These are phyloP conservation scores for Perkinsus olseni DNA, from an alignment of 169 alveolate genomes.

Conservation along the genomic window DNA sequence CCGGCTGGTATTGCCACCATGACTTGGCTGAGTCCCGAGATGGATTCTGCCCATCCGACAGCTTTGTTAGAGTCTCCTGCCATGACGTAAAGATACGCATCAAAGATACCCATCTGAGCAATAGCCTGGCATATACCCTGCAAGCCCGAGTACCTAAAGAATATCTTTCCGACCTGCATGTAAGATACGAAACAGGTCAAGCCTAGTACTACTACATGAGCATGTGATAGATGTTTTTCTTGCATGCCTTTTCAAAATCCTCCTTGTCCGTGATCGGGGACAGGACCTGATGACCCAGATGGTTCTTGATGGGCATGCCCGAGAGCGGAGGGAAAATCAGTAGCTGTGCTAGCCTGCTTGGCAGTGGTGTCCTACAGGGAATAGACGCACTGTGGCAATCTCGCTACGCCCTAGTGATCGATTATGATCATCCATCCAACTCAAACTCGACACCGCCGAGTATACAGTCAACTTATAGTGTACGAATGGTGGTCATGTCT, in stretches of 20 bases:
- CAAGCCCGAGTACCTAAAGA: neutral
- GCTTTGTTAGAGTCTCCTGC: slow-evolving; percentile 2
- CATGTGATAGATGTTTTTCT: neutral
- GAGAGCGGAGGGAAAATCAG: neutral
- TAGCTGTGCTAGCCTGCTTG: neutral
- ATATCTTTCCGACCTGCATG: neutral
- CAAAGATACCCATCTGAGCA: slow-evolving; percentile 23
- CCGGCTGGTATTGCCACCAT: slow-evolving; percentile 19
- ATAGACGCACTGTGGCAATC: neutral
- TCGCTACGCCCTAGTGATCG: neutral
- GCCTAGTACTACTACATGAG: neutral
- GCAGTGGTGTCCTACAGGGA: neutral
- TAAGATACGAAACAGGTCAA: neutral
- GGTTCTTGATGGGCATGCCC: neutral
- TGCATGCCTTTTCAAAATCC: neutral
- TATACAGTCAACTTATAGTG: neutral
- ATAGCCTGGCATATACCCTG: neutral
- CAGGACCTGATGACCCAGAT: neutral
- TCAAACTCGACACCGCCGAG: neutral
- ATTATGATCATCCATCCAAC: neutral
- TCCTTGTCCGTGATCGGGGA: neutral
- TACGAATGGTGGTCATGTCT: no score
- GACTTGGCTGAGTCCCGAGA: slow-evolving; percentile 13
- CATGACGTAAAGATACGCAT: neutral
- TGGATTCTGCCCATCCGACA: slow-evolving; percentile 20